These are phyloP conservation scores for Chlorociboria aeruginascens DNA, from an alignment of 495 filamentous ascomycete species.

Conservation along the genomic window DNA sequence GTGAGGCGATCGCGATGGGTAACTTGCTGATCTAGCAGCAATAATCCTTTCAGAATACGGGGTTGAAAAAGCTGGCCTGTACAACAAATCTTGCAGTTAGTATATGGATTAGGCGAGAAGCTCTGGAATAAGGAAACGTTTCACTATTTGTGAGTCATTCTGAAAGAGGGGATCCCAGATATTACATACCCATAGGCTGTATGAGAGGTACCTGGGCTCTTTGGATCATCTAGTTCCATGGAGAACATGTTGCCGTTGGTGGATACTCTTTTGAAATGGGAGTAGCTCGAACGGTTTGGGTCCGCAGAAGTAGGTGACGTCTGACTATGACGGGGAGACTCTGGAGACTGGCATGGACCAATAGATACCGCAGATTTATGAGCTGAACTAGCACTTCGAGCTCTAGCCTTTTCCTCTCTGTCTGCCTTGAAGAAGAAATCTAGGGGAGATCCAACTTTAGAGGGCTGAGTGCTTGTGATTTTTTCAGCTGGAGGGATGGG, in stretches of 20 bases:
- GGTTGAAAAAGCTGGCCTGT: constrained; percentile 51
- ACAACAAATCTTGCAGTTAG: too few species aligned
- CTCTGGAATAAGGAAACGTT: too few species aligned
- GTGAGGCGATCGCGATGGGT: not conserved
- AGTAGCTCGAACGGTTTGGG: constrained; percentile 18
- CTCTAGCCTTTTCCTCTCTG: constrained; percentile 57
- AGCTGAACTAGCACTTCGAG: constrained; percentile 31
- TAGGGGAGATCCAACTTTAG: constrained; percentile 59
- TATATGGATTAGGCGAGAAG: too few species aligned
- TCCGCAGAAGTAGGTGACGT: constrained; percentile 15
- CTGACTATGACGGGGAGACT: constrained; percentile 19
- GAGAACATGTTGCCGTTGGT: constrained; percentile 43
- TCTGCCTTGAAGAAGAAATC: constrained; percentile 85
- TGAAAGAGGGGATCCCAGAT: too few species aligned
- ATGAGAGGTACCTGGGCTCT: constrained; percentile 30
- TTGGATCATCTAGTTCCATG: constrained; percentile 50
- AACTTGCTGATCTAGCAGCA: constrained; percentile 28
- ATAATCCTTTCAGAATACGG: constrained; percentile 56
- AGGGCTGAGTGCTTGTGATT: constrained; percentile 13
- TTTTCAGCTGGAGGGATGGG: constrained; percentile 23
- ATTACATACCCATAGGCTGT: too few species aligned
- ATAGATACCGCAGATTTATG: constrained; percentile 8
- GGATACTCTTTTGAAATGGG: constrained; percentile 19
- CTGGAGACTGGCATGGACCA: constrained; percentile 24
- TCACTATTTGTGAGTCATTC: too few species aligned